A percentile compares a stretch with the other conserved stretches of the same genome.
These are phyloP conservation scores for Croton laevigatus DNA, from an alignment of 441 rosid species.

Conservation along the genomic window DNA sequence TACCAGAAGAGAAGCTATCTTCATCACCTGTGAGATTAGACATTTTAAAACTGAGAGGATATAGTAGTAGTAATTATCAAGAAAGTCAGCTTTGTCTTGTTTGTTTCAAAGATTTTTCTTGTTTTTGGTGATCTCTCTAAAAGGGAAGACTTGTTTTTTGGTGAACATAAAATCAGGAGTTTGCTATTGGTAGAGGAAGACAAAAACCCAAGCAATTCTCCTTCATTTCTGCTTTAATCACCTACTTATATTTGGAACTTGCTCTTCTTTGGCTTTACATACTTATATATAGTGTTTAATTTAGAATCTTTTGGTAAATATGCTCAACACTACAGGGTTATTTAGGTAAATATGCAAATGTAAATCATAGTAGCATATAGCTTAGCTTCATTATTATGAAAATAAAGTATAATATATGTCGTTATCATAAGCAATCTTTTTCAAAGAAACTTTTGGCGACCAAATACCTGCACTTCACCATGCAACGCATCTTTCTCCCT, in stretches of 20 bases:
- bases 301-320: constrained; percentile 18
- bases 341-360: background rate
- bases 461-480: background rate
- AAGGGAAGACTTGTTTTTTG: constrained; percentile 27
- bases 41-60: constrained; percentile 30
- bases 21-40: constrained; percentile 62
- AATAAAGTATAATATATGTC: background rate
- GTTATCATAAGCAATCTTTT: constrained; percentile 6
- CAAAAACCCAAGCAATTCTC: constrained; percentile 39
- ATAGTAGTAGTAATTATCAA: background rate
- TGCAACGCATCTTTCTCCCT: background rate
- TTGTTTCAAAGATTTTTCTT: constrained; percentile 20
- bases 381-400: background rate
- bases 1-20: constrained; percentile 66
- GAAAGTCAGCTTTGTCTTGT: constrained; percentile 8
- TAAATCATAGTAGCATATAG: too few species aligned
- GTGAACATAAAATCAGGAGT: constrained; percentile 40
- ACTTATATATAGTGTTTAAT: constrained; percentile 22
- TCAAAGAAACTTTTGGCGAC: constrained; percentile 4
- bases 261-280: constrained; percentile 52
- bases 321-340: background rate
- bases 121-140: constrained; percentile 18
- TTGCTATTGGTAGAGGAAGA: constrained; percentile 36
- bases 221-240: constrained; percentile 25
- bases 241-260: constrained; percentile 29